These are phyloP conservation scores for Hemileccinum rubropunctum DNA, from an alignment of 768 basidiomycete species.

Conservation along the genomic window DNA sequence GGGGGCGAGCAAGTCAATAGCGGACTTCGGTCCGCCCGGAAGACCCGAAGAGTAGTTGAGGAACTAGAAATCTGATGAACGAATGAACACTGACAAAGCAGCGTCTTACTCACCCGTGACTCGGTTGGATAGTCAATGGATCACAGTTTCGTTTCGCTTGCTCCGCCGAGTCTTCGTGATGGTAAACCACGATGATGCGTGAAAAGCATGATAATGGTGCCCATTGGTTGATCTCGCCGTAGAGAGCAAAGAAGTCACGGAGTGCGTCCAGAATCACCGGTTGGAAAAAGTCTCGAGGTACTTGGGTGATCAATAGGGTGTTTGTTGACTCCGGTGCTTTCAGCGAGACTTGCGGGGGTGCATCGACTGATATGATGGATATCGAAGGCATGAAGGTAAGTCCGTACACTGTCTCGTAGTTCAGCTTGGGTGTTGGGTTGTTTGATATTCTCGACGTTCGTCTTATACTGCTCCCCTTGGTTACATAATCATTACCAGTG, in stretches of 20 bases:
- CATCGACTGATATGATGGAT: constrained; percentile 23
- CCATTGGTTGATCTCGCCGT: constrained; percentile 88
- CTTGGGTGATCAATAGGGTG: constrained; percentile 75
- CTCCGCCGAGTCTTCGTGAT: constrained; percentile 59
- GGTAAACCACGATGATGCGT: constrained; percentile 81
- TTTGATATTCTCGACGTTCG: background rate
- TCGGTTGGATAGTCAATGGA: constrained; percentile 56
- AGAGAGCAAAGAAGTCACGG: constrained; percentile 66
- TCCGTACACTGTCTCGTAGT: background rate
- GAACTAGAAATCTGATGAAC: constrained; percentile 36
- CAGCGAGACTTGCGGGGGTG: background rate
- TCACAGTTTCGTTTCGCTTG: constrained; percentile 64
- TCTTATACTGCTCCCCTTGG: constrained; percentile 6
- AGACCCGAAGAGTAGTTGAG: constrained; percentile 58
- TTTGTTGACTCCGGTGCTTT: constrained; percentile 52
- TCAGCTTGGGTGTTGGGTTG: constrained; percentile 2
- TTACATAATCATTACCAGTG: constrained; percentile 19
- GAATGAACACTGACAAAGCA: background rate
- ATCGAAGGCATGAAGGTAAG: constrained; percentile 25
- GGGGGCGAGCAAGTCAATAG: constrained; percentile 39
- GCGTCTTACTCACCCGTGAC: constrained; percentile 44
- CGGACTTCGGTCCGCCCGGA: constrained; percentile 70
- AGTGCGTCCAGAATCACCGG: constrained; percentile 65
- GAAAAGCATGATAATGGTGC: constrained; percentile 80
- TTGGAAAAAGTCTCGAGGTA: constrained; percentile 79